These are phyloP conservation scores for Copromyces sp. DNA, from an alignment of 495 filamentous ascomycete genomes.

Conservation along the genomic window DNA sequence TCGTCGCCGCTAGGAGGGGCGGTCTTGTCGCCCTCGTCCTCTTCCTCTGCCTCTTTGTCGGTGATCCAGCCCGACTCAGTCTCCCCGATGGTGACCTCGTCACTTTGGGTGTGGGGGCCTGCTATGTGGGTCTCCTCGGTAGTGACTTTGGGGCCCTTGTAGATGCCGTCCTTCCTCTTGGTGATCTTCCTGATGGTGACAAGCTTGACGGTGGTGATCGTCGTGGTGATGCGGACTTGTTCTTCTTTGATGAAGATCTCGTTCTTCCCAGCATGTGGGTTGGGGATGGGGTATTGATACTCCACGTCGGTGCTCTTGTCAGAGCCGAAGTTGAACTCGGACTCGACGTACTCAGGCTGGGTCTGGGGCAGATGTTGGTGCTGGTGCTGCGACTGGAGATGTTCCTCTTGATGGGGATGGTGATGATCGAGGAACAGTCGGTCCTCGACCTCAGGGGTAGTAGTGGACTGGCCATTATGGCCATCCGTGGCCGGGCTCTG, in stretches of 20 bases:
- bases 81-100: neutral
- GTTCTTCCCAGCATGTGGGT: neutral
- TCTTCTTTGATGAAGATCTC: neutral
- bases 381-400: neutral
- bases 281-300: neutral
- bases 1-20: neutral
- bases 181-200: neutral
- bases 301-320: neutral
- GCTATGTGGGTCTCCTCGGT: neutral
- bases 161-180: neutral
- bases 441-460: neutral
- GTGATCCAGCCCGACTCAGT: neutral
- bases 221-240: neutral
- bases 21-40: neutral
- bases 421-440: neutral
- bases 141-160: neutral
- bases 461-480: neutral
- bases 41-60: neutral
- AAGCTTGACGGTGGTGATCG: neutral
- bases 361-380: neutral
- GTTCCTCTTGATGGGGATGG: neutral
- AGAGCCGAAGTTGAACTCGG: neutral
- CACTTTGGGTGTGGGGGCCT: neutral
- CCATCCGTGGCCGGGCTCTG: neutral
- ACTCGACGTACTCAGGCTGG: neutral